These are phyloP conservation scores for Sugiyamaella marilandica DNA, from an alignment of 805 yeast species.

Conservation along the genomic window DNA sequence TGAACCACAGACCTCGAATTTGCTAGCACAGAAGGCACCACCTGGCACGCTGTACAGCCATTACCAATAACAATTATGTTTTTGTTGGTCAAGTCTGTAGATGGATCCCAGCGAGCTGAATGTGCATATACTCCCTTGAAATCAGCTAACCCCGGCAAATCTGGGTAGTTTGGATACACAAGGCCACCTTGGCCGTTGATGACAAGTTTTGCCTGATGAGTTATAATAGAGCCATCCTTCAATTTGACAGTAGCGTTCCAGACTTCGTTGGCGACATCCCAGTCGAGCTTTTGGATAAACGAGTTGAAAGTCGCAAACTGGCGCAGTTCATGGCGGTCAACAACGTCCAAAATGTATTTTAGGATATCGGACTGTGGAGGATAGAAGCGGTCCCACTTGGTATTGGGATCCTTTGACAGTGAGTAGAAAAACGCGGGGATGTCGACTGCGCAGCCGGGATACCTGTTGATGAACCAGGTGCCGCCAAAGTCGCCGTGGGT, in stretches of 20 bases:
- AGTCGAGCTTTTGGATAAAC: conserved; percentile 8
- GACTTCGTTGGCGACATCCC: conserved; percentile 13
- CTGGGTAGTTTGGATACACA: conserved; percentile 12
- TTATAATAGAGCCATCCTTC: conserved; percentile 8
- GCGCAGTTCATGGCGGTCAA: conserved; percentile 10
- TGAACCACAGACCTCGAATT: conserved; percentile 13
- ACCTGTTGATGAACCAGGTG: conserved; percentile 22
- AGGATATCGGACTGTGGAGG: conserved; percentile 19
- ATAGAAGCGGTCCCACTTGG: conserved; percentile 14
- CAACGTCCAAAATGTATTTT: conserved; percentile 13
- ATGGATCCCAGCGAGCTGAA: conserved; percentile 20
- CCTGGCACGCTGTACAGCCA: conserved; percentile 21
- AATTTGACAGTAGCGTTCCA: conserved; percentile 12
- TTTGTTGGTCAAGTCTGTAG: conserved; percentile 11
- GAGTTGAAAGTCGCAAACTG: conserved; percentile 10
- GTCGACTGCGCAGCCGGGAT: conserved; percentile 22
- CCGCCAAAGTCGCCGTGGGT: conserved; percentile 20
- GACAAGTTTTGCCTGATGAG: conserved; percentile 13
- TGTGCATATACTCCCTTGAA: conserved; percentile 18
- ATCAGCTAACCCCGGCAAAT: conserved; percentile 14
- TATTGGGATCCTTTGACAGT: conserved; percentile 19
- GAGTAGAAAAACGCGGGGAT: conserved; percentile 23
- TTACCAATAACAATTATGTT: conserved; percentile 20
- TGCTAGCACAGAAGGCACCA: conserved; percentile 14
- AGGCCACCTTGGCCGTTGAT: conserved; percentile 16